phyloP scores from a whole-genome alignment of 2,329 filamentous ascomycete species.

The Aspergillus texensis region DNA sequence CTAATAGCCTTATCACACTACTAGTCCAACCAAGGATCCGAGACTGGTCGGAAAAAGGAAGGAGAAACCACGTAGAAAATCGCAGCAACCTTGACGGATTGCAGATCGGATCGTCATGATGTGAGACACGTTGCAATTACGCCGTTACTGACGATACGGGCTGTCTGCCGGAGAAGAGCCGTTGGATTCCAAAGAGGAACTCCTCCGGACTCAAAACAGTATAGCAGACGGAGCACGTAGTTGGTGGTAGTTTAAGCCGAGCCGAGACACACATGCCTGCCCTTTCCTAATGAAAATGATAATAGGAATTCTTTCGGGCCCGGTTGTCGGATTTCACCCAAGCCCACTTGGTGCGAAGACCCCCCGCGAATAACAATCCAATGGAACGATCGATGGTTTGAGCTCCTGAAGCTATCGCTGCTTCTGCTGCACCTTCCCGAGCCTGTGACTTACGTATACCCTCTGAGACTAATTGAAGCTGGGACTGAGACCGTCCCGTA shows the following conservation, averaged over 20 bases:
- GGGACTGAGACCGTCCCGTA: background rate
- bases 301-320: background rate
- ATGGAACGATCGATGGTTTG: slow-evolving; percentile 4
- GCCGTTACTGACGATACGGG: slow-evolving; percentile 4
- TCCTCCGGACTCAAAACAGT: background rate
- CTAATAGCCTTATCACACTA: slow-evolving; percentile 1
- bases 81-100: background rate
- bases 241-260: slow-evolving; percentile 6
- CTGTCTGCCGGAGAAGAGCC: slow-evolving; percentile 4
- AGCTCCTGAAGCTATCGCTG: background rate
- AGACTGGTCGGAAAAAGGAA: slow-evolving; percentile 1
- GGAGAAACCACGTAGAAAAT: slow-evolving; percentile 6
- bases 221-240: background rate
- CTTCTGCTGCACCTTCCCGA: background rate
- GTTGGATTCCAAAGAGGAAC: background rate
- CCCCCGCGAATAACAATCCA: slow-evolving; percentile 1
- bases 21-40: background rate
- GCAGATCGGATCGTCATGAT: slow-evolving; percentile 9
- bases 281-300: background rate
- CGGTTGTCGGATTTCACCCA: background rate
- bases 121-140: slow-evolving; percentile 4
- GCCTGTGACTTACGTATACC: background rate
- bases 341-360: background rate
- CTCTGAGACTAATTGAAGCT: background rate
- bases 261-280: slow-evolving; percentile 1